phyloP scores from a whole-genome alignment of 129 eudicot genomes.

The Tanacetum coccineum region DNA sequence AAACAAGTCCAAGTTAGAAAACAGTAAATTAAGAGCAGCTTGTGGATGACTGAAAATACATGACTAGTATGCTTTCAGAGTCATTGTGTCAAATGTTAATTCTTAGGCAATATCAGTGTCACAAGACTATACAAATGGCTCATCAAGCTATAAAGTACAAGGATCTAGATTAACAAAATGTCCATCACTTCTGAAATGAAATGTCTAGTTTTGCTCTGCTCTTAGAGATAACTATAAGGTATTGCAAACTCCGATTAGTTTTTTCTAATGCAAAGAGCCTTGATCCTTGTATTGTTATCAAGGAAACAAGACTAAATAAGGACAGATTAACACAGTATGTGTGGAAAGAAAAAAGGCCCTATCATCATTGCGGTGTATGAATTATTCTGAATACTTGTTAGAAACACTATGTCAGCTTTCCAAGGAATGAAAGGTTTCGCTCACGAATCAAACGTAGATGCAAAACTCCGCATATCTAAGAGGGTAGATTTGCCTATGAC shows the following conservation, averaged over 20 bases:
- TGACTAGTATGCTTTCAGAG: background rate
- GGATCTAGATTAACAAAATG: conserved; percentile 6
- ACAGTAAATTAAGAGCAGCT: conserved; percentile 13
- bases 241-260: conserved; percentile 11
- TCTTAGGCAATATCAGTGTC: conserved; percentile 4
- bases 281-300: background rate
- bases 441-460: background rate
- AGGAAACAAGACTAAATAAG: too few relatives aligned
- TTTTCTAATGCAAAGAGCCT: background rate
- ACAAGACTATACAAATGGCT: conserved; percentile 10
- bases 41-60: conserved; percentile 19
- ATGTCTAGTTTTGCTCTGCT: conserved; percentile 2
- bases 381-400: too few relatives aligned
- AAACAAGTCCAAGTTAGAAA: conserved; percentile 10
- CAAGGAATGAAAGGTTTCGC: conserved; percentile 1
- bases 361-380: background rate
- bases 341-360: background rate
- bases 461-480: conserved; percentile 8
- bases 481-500: background rate
- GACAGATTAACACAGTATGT: too few relatives aligned
- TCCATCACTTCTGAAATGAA: conserved; percentile 11
- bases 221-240: background rate
- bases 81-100: conserved; percentile 1
- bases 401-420: background rate
- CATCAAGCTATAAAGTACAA: conserved; percentile 6